A percentile compares a stretch with the other conserved stretches of the same genome.
Evolutionary conservation across 495 filamentous ascomycete genomes (phyloP).

Genomic region (Aspergillus avenaceus): DNA sequence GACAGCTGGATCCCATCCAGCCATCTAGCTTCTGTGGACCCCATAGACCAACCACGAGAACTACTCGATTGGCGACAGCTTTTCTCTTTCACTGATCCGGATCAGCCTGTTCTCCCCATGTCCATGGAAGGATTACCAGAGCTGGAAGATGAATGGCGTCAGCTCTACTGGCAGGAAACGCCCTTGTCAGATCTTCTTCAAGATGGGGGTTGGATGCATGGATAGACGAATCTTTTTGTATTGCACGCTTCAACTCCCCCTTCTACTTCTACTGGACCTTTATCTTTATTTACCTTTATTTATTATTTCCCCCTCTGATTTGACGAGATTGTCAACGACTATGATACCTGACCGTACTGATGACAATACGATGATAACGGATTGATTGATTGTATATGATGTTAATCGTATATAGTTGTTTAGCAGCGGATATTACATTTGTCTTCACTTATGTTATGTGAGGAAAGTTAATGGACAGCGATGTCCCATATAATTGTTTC

Average conservation of each 20-base stretch:
- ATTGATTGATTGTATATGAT: neutral
- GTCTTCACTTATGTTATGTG: no score
- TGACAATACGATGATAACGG: neutral
- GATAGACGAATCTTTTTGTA: slow-evolving; percentile 1
- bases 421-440: no score
- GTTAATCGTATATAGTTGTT: no score
- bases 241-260: neutral
- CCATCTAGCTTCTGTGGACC: slow-evolving; percentile 22
- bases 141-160: slow-evolving; percentile 46
- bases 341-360: neutral
- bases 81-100: slow-evolving; percentile 41
- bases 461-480: neutral
- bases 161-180: slow-evolving; percentile 46
- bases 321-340: neutral
- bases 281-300: neutral
- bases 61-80: slow-evolving; percentile 44
- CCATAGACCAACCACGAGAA: slow-evolving; percentile 34
- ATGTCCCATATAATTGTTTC: neutral
- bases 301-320: neutral
- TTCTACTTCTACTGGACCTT: neutral
- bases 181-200: slow-evolving; percentile 43
- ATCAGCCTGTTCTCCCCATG: slow-evolving; percentile 37
- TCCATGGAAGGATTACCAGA: slow-evolving; percentile 38
- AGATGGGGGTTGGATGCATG: slow-evolving; percentile 39
- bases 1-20: slow-evolving; percentile 35